Base-by-base conservation (phyloP, 140 eudicot genomes). In the Anethum foeniculum region DNA sequence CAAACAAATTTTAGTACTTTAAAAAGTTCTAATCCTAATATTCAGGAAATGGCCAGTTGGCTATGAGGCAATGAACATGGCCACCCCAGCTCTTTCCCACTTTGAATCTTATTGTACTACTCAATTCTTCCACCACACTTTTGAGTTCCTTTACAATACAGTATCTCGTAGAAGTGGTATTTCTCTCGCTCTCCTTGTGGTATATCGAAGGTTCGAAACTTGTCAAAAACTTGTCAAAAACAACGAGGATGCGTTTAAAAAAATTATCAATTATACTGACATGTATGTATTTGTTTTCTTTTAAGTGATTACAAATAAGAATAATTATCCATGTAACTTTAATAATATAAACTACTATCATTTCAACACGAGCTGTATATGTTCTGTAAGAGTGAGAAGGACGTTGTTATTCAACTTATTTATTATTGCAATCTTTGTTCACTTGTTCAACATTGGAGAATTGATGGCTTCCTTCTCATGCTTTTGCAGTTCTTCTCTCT, bases 41-140 rank as follows among this genome's bases (percentile, higher is more conserved):
- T 32, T 16, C 1, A 25, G 56, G 32, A 38, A 74, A 44, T 74
- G 78, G 78, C 78, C 78, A 74, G 78, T 25, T 74, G 78, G 58
- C 78, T 12, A 13, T 3, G 30, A 73, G 44, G 21, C 38, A 41
- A 73, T 43, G 48, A 72, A 74, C 56, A 74, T 74, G 78, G 56
- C 56, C 78, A 74, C 58, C 78, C 49, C 58, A 44, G 38, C 38
- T 25, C 56, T 44, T 74, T 73, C 77, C 58, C 78, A 74, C 78
- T 74, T 44, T 14, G 34, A 23, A 74, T 48, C 58, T 44, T 28
- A 16, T 44, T 25, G 49, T 16, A 15, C 15, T n/a, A 0, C 76
- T 71, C 76, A 71, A 38, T 23, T 74, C 32, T 44, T 44, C 28
- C 78, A 74, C 58, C 21, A 23, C 32, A 8, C 77, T 41, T 25